Evolutionary conservation across 2,329 filamentous ascomycete genomes (phyloP), one percentile per base, ranked within the genome.

Genomic region (Diaporthe helianthi): DNA sequence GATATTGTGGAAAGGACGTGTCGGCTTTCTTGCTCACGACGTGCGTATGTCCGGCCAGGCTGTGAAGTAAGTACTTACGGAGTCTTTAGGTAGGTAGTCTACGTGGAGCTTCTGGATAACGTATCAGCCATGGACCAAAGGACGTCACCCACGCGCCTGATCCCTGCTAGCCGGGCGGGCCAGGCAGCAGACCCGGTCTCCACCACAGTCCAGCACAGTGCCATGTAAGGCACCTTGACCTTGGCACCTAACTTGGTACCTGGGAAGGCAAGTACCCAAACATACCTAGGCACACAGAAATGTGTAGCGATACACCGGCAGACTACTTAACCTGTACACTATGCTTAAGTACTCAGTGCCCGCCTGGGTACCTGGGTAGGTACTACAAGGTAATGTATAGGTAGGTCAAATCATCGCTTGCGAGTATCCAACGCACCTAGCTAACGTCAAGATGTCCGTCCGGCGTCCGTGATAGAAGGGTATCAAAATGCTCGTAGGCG

Each of bases 71-170:
- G 58, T 47, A 41, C 44, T 26, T 63, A 49, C 15, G 29, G 47
- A 29, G 24, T 33, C 49, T 12, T 17, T 33, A 38, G 31, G 15
- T 19, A 31, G 52, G 44, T n/a, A 66, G 41, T 33, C 65, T 71
- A 69, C 69, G 67, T 69, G 69, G 69, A 69, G 63, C 61, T 67
- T n/a, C 31, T 63, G 69, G 54, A 52, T 65, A 46, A 31, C 58
- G 69, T 63, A 61, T 69, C 66, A 65, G 60, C 66, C 66, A 60
- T 46, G 55, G 65, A n/a, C 52, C 36, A 44, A 44, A 36, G 55
- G 67, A 71, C 67, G 69, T 69, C 69, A 71, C 67, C 60, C 61
- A 63, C 55, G n/a, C 52, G 60, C 46, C 68, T 44, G 52, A 67
- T 58, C 65, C 65, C 38, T 67, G 65, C 52, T 58, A 67, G 65